Evolutionary conservation across 164 flowering plant species (phyloP).

Genomic region (Sextonia rubra): DNA sequence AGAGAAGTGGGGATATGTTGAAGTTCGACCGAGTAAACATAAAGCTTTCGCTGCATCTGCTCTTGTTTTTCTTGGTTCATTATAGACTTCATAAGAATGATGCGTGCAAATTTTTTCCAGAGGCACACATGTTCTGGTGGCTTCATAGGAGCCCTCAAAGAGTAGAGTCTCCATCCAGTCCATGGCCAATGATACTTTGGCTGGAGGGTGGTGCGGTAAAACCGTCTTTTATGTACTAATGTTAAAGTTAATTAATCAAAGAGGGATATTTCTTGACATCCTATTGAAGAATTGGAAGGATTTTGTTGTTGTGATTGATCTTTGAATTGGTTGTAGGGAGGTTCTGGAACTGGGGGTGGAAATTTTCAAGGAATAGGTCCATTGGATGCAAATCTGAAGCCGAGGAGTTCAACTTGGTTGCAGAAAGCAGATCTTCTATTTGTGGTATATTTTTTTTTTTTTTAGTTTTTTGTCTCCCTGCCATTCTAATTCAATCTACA

Average conservation of each 20-base stretch:
- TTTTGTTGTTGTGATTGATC: neutral
- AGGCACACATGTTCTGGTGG: slow-evolving; percentile 67
- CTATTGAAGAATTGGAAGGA: neutral
- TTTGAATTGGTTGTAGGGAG: slow-evolving; percentile 26
- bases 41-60: no score
- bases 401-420: slow-evolving; percentile 60
- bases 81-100: neutral
- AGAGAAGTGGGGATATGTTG: slow-evolving; percentile 55
- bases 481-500: no score
- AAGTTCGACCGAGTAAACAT: slow-evolving; percentile 48
- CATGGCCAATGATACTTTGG: slow-evolving; percentile 68
- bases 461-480: neutral
- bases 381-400: slow-evolving; percentile 35
- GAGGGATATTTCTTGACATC: neutral
- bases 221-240: neutral
- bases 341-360: slow-evolving; percentile 56
- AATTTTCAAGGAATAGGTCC: slow-evolving; percentile 58
- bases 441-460: slow-evolving; percentile 28
- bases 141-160: slow-evolving; percentile 48
- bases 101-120: slow-evolving; percentile 20
- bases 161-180: slow-evolving; percentile 29
- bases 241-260: neutral
- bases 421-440: slow-evolving; percentile 56
- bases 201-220: slow-evolving; percentile 70
- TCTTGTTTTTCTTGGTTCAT: neutral